Evolutionary conservation across 306 rosid genomes (phyloP), one percentile per base, ranked within the genome.

Genomic region (Glycine tomentella): DNA sequence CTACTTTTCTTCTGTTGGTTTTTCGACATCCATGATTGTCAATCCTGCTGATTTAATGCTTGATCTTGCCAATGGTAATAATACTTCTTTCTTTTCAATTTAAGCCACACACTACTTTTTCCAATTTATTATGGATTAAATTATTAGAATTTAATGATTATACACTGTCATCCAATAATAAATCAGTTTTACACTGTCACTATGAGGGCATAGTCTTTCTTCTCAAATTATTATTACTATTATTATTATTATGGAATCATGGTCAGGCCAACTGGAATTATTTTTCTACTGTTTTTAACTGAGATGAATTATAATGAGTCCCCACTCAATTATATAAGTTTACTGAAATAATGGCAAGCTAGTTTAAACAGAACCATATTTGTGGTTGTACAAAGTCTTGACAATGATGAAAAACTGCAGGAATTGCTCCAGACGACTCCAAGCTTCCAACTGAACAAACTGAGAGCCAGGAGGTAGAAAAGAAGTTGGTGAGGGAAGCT

Each of bases 61-160:
- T 44, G 97, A 93, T 82, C 97, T 93, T 83, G 97, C 97, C 63
- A 91, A 93, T 45, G 97, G 97, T 93, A 93, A 80, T 36, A 38
- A 25, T 25, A 25, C 1, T 45, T 33, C 20, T 31, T 10, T 33
- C 20, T 46, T 70, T 70, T 48, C 7, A 13, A 36, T 77, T 77
- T 51, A 64, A 63, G 49, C 16, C 38, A 31, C 13, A 9, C n/a
- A 72, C 70, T 20, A 8, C 46, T 20, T 77, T 74, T 46, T 17
- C 46, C 31, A 25, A 25, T 25, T 25, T 25, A 25, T 1, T 25
- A 25, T 25, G 31, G 31, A 25, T 25, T 25, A 25, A 25, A 25
- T 25, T 25, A 25, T 25, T 25, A 25, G 31, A 25, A 2, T 25
- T 20, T 20, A 20, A 20, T 25, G 31, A 2, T 2, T 25, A 25